These are phyloP conservation scores for Fusarium mundagurra DNA, from an alignment of 2,329 filamentous ascomycete species.

Conservation along the genomic window DNA sequence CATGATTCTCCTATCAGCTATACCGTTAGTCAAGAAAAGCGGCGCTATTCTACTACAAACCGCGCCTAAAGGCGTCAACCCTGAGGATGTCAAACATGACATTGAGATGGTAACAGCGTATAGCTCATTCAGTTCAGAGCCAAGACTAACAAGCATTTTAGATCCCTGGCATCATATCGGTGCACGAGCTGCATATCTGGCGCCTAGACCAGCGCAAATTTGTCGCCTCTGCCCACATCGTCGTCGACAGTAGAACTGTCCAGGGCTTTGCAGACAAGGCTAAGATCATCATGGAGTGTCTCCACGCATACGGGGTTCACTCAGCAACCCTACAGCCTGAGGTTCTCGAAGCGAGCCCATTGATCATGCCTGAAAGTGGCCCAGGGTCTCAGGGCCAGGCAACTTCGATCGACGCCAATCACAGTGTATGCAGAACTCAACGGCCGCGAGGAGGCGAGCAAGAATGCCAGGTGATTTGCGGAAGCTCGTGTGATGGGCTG, in stretches of 20 bases:
- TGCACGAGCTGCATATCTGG: conserved; percentile 82
- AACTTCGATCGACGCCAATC: conserved; percentile 14
- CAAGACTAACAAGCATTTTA: conserved; percentile 46
- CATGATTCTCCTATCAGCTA: conserved; percentile 74
- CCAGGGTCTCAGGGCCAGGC: conserved; percentile 14
- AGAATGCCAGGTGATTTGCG: conserved; percentile 62
- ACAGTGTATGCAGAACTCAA: conserved; percentile 13
- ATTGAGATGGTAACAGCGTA: conserved; percentile 64
- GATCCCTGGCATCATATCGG: conserved; percentile 72
- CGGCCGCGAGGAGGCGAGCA: conserved; percentile 39
- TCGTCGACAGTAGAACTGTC: conserved; percentile 67
- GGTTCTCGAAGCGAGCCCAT: conserved; percentile 28
- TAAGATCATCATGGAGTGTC: conserved; percentile 71
- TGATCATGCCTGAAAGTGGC: conserved; percentile 15
- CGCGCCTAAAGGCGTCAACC: conserved; percentile 67
- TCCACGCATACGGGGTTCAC: conserved; percentile 79
- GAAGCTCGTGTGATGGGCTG: conserved; percentile 59
- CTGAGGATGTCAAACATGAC: conserved; percentile 73
- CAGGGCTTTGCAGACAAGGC: conserved; percentile 68
- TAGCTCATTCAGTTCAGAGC: not conserved
- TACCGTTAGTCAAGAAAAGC: conserved; percentile 69
- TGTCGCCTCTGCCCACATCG: conserved; percentile 75
- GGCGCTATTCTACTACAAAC: conserved; percentile 75
- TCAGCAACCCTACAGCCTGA: conserved; percentile 78
- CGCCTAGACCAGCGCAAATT: conserved; percentile 75